Evolutionary conservation across 2,329 filamentous ascomycete species (phyloP), one percentile per base, ranked within the genome.

Genomic region (Cryphonectria radicalis): DNA sequence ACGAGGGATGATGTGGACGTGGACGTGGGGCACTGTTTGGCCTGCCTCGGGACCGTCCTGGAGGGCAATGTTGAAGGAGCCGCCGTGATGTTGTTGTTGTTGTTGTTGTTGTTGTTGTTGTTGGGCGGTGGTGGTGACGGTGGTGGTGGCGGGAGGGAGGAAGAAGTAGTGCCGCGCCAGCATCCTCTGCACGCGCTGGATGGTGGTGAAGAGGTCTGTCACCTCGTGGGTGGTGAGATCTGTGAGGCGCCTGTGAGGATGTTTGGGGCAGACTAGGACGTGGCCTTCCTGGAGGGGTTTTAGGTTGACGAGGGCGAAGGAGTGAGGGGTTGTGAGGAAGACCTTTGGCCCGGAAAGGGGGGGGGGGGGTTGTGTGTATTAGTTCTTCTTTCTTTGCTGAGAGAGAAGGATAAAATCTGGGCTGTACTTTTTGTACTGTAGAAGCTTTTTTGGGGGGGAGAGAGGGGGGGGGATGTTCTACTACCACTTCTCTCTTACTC

Each of bases 241-340:
- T 67, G 90, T 89, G 70, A 98, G 87, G 66, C 93, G 92, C 64
- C 87, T 88, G 75, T 94, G 91, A 40, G 84, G 82, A 46, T 86
- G 86, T 28, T 89, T 87, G 0, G 96, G 94, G 75, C 93, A 97
- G 73, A 99, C 89, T 43, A 99, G 92, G 73, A 98, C 91, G 83
- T 99, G 96, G 70, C 96, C 96, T 0, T 95, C 94, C 1, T 98
- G 88, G 53, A 99, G 89, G 35, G 96, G 96, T 82, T 97, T 98
- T 79, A 98, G 89, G 83, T 99, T 99, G 71, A 98, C 95, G 74
- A 98, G 87, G 68, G 93, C 94, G 83, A 94, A 98, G 76, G 91
- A 93, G 77, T 92, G 87, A 0, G 88, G 86, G 1, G 95, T 97
- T 75, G 86, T 86, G 81, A 97, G 89, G 84, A 98, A 98, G 84